Evolutionary conservation across 441 rosid species (phyloP), one percentile per base, ranked within the genome.

Genomic region (Eugenia klotzschiana): DNA sequence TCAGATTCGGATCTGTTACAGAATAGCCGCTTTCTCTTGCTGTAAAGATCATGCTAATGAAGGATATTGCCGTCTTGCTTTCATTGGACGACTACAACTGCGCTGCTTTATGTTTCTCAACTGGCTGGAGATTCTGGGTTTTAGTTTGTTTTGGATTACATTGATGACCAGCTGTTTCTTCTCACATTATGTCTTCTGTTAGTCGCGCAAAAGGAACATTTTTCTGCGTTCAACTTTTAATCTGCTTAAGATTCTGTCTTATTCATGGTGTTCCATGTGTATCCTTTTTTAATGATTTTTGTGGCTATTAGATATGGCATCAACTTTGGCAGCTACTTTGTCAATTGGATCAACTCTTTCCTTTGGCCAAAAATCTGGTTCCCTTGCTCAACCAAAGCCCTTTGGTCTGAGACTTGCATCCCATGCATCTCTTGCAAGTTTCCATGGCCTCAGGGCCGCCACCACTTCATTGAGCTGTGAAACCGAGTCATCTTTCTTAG

Each of bases 361-460:
- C 51, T 87, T 88, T 85, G 86, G 90, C n/a, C 84, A 92, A 81
- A 92, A 88, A 88, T 86, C 89, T 20, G 85, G 87, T 82, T 87
- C 85, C 80, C 57, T 89, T 80, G 84, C 88, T 6, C 92, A 85
- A 20, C 83, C 94, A 29, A 93, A 89, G 82, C 81, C 91, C 20
- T 86, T 84, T 51, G 88, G 84, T 81, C 82, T 89, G 53, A 91
- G 84, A 64, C 87, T 92, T 73, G 82, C 69, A 85, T 84, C 89
- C 83, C 90, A 81, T 72, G 83, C 87, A 77, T 86, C 93, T 16
- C 74, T 89, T 58, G 85, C 89, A 20, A 90, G 84, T 81, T 93
- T 93, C 88, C 89, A 84, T 46, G 92, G 94, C 84, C 95, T 95
- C n/a, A 94, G 92, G 91, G 96, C 96, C 79, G 83, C 90, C 29